Percentiles rank a stretch among this genome's conserved stretches.
phyloP scores from a whole-genome alignment of 2,329 filamentous ascomycete species.

The Beauveria medogensis region DNA sequence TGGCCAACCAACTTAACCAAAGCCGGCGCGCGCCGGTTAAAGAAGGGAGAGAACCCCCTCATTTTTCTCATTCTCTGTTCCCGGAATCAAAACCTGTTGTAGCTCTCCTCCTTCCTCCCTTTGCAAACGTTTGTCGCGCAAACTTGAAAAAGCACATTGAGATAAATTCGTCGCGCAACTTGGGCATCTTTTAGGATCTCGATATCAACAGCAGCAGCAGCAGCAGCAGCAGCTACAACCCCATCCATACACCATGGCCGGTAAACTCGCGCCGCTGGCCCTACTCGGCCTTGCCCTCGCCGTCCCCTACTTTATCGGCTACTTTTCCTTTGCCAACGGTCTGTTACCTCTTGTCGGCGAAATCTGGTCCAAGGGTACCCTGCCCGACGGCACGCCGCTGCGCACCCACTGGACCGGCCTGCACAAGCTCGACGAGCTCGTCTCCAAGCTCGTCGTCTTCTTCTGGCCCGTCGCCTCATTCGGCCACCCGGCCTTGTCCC shows the following conservation, averaged over 20 bases:
- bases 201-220: neutral
- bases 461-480: constrained; percentile 15
- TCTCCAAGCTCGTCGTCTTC: constrained; percentile 14
- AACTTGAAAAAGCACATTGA: too few species aligned
- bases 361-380: neutral
- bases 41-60: neutral
- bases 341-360: constrained; percentile 7
- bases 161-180: too few species aligned
- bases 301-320: constrained; percentile 16
- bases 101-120: neutral
- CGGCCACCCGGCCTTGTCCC: constrained; percentile 12
- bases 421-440: constrained; percentile 10
- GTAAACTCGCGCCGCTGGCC: constrained; percentile 10
- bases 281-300: constrained; percentile 12
- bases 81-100: too few species aligned
- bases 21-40: neutral
- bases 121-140: too few species aligned
- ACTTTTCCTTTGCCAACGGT: constrained; percentile 14
- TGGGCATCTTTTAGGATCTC: too few species aligned
- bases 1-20: neutral
- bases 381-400: constrained; percentile 15
- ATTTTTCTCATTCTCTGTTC: too few species aligned
- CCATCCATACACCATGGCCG: constrained; percentile 8
- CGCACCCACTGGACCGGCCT: constrained; percentile 14
- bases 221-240: neutral